These are phyloP conservation scores for Eucalyptus viminalis DNA, from an alignment of 345 rosid species.

Conservation along the genomic window DNA sequence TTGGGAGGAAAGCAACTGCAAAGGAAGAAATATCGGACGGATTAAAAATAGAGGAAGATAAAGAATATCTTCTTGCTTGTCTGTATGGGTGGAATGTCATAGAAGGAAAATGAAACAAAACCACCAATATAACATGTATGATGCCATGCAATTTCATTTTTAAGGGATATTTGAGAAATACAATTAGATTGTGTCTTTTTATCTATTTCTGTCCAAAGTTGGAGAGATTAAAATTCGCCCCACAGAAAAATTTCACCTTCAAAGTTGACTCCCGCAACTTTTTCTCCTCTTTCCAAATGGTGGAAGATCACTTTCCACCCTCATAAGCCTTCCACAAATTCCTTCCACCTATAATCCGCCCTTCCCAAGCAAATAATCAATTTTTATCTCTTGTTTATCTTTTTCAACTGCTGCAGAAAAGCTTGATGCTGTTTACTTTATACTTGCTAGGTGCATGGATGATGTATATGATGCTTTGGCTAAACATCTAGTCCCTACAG, in stretches of 20 bases:
- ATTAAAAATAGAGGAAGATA: neutral
- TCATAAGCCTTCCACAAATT: neutral
- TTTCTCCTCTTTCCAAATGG: neutral
- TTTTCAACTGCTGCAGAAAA: neutral
- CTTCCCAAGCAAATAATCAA: neutral
- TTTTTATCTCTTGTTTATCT: neutral
- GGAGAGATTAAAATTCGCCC: neutral
- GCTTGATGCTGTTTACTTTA: neutral
- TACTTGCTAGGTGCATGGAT: conserved; percentile 47
- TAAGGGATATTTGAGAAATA: neutral
- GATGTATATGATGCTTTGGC: conserved; percentile 73
- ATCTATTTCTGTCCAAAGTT: neutral
- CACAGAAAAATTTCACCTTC: neutral
- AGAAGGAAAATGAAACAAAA: neutral
- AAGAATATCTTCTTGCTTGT: neutral
- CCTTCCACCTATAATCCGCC: neutral
- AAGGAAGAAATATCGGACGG: neutral
- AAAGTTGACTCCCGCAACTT: neutral
- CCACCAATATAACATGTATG: neutral
- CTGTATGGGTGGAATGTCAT: neutral
- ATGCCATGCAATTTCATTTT: neutral
- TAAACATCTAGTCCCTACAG: conserved; percentile 48
- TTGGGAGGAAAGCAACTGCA: neutral
- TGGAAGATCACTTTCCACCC: neutral
- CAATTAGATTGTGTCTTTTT: neutral